Evolutionary conservation across 169 alveolate genomes (phyloP).

Genomic region (Cryptosporidium ubiquitum): DNA sequence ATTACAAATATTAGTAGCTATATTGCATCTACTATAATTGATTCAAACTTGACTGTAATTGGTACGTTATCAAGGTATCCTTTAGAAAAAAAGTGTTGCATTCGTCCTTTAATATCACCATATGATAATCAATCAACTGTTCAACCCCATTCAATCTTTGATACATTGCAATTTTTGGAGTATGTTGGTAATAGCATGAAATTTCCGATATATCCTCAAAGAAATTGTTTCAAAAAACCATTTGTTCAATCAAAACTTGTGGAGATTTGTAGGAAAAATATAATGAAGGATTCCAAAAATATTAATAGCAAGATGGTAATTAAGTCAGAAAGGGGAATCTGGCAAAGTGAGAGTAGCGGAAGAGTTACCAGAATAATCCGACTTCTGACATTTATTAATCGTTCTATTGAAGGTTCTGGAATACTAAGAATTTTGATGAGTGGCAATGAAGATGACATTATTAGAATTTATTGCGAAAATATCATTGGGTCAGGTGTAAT

Average conservation of each 20-base stretch:
- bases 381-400: constrained; percentile 38
- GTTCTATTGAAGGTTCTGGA: constrained; percentile 55
- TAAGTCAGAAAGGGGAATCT: constrained; percentile 52
- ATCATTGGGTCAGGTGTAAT: constrained; percentile 39
- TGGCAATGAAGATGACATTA: constrained; percentile 54
- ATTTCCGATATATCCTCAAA: constrained; percentile 69
- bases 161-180: constrained; percentile 54
- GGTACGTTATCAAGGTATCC: constrained; percentile 50
- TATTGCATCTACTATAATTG: constrained; percentile 35
- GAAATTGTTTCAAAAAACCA: constrained; percentile 50
- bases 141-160: constrained; percentile 65
- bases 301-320: constrained; percentile 7
- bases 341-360: constrained; percentile 69
- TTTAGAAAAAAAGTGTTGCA: constrained; percentile 57
- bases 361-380: constrained; percentile 68
- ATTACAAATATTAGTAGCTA: constrained; percentile 60
- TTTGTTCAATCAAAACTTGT: constrained; percentile 37
- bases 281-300: not conserved
- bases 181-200: constrained; percentile 62
- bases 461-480: constrained; percentile 40
- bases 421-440: constrained; percentile 61
- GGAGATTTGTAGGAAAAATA: constrained; percentile 41
- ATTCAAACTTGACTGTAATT: constrained; percentile 27
- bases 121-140: constrained; percentile 56
- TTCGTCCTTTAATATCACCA: constrained; percentile 40